Evolutionary conservation across 2,329 filamentous ascomycete species (phyloP).

Genomic region (Botrytis fragariae): DNA sequence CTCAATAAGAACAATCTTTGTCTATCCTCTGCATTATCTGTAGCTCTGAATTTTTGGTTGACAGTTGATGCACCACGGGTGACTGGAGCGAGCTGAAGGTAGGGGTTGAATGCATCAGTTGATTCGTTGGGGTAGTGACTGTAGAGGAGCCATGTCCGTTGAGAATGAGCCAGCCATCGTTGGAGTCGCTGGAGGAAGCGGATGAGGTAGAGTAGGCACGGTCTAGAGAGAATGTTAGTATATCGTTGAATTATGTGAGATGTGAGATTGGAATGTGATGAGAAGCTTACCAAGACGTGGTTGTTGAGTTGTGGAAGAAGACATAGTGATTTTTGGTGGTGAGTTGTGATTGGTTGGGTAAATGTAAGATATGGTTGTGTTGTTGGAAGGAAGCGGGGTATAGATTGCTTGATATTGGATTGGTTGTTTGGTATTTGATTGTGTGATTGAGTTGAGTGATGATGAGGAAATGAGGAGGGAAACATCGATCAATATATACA

Average conservation of each 20-base stretch:
- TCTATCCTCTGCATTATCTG: conserved; percentile 14
- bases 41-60: conserved; percentile 4
- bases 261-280: background rate
- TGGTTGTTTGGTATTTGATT: background rate
- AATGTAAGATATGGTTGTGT: background rate
- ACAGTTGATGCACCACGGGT: background rate
- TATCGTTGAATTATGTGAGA: background rate
- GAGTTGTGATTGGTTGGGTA: conserved; percentile 4
- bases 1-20: conserved; percentile 18
- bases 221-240: conserved; percentile 10
- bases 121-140: conserved; percentile 1
- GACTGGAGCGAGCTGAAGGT: conserved; percentile 16
- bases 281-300: conserved; percentile 15
- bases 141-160: background rate
- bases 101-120: conserved; percentile 1
- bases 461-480: conserved; percentile 8
- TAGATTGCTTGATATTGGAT: background rate
- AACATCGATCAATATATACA: conserved; percentile 13
- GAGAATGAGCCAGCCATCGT: conserved; percentile 16
- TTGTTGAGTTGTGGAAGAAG: conserved; percentile 9
- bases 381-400: background rate
- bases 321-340: conserved; percentile 20
- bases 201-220: conserved; percentile 17
- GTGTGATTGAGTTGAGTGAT: conserved; percentile 12
- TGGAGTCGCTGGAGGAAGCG: background rate